Conservation (phyloP, 805 yeast genomes). For the Metschnikowia picachoensis region DNA sequence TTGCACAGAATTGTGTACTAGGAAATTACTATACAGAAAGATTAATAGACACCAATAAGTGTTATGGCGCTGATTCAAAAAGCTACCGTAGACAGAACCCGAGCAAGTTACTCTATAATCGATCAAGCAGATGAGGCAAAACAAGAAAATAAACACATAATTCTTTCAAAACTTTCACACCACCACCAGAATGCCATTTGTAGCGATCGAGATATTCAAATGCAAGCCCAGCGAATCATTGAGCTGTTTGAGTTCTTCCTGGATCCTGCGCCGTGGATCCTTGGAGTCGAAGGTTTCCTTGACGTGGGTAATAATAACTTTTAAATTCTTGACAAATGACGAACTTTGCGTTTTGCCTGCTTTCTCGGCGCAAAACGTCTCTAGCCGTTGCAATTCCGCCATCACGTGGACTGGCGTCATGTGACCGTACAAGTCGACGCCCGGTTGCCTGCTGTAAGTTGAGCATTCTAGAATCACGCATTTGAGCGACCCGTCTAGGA, state of each 20-base stretch:
- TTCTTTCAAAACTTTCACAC: slow-evolving; percentile 5
- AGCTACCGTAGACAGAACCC: no score
- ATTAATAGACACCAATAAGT: no score
- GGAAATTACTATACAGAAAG: no score
- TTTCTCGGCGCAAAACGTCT: slow-evolving; percentile 7
- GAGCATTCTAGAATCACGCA: slow-evolving; percentile 81
- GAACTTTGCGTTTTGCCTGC: background rate
- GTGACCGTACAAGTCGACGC: slow-evolving; percentile 69
- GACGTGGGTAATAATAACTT: slow-evolving; percentile 46
- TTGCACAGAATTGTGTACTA: no score
- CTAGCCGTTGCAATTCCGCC: slow-evolving; percentile 44
- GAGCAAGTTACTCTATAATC: no score
- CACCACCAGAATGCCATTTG: slow-evolving; percentile 50
- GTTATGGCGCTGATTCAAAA: no score
- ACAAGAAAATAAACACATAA: background rate
- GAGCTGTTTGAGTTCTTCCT: slow-evolving; percentile 44
- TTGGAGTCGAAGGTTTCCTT: slow-evolving; percentile 22
- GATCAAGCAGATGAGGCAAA: background rate
- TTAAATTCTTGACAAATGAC: slow-evolving; percentile 34
- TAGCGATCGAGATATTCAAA: slow-evolving; percentile 46
- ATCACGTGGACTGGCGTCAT: slow-evolving; percentile 64
- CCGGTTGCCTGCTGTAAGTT: slow-evolving; percentile 35
- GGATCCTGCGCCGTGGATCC: slow-evolving; percentile 59
- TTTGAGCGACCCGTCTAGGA: slow-evolving; percentile 38
- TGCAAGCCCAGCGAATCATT: slow-evolving; percentile 37